Evolutionary conservation across 139 green algal species (phyloP), one percentile per base, ranked within the genome.

Genomic region (Coelastrella sp.): DNA sequence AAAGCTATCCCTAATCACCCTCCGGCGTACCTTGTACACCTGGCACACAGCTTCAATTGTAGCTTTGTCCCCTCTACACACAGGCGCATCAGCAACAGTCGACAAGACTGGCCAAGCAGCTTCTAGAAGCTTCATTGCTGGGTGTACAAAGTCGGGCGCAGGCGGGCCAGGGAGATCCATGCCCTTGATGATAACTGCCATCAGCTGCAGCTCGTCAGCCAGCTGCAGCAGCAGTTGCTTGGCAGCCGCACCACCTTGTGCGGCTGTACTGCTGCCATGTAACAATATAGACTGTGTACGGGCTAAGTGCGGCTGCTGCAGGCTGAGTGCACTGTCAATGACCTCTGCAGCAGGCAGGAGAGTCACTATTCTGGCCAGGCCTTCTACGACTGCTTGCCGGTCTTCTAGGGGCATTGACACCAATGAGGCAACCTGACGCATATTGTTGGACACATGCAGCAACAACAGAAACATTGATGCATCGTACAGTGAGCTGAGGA

Each of bases 341-440:
- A 86, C 88, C 64, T 86, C 83, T 43, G 68, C 74, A 7, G 64
- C 59, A 2, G 60, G 62, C 43, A 93, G 81, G 45, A 38, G 32
- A 0, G 89, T 88, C 15, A 88, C 90, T 0, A 96, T 67, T 2
- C 92, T 79, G 2, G 90, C 91, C 17, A 96, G 66, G 1, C 90
- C 93, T 78, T 96, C 92, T 50, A 94, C 87, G 48, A 96, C 72
- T 5, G 91, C 80, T 43, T 59, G 43, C 5, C 88, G 69, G 51
- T 94, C 85, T 6, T 88, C 88, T 5, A 91, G 48, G 5, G 53
- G 48, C 73, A 90, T 67, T 2, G 25, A 34, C 50, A 38, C 32
- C 27, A 34, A 82, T 7, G 8, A 21, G 2, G 79, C 64, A 13
- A 78, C 43, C 79, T 76, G 63, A 23, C 25, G 57, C 27, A 23